phyloP scores from a whole-genome alignment of 1,284 basidiomycete genomes.

The Marasmius fiardii region DNA sequence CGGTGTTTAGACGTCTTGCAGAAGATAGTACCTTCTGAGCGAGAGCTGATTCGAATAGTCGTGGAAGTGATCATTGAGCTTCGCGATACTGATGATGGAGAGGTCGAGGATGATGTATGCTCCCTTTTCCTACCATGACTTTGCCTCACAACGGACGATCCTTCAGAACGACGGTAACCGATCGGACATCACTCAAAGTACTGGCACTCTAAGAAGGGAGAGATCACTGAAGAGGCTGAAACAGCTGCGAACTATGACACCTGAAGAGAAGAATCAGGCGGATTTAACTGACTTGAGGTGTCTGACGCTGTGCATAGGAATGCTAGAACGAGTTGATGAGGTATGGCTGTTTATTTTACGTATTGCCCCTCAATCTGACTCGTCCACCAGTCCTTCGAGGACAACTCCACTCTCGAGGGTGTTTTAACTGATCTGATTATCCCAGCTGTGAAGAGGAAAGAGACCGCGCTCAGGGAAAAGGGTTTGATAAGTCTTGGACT shows the following conservation, averaged over 20 bases:
- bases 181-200: constrained; percentile 32
- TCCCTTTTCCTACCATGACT: background rate
- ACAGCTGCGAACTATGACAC: constrained; percentile 44
- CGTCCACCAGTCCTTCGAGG: constrained; percentile 71
- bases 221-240: constrained; percentile 37
- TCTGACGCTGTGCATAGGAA: constrained; percentile 84
- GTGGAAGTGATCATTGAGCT: constrained; percentile 93
- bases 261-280: constrained; percentile 55
- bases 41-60: constrained; percentile 90
- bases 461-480: constrained; percentile 80
- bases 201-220: constrained; percentile 28
- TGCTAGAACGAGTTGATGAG: constrained; percentile 89
- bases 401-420: constrained; percentile 92
- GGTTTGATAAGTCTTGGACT: constrained; percentile 86
- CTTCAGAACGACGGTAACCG: constrained; percentile 27
- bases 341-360: constrained; percentile 39
- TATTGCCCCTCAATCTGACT: constrained; percentile 4
- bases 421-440: constrained; percentile 88
- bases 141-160: constrained; percentile 14
- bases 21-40: constrained; percentile 81
- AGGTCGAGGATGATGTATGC: constrained; percentile 14
- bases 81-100: constrained; percentile 53
- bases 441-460: constrained; percentile 87
- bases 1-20: constrained; percentile 86
- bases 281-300: constrained; percentile 82